phyloP scores from a whole-genome alignment of 805 yeast genomes.

The Starmerella potacharoeniae region DNA sequence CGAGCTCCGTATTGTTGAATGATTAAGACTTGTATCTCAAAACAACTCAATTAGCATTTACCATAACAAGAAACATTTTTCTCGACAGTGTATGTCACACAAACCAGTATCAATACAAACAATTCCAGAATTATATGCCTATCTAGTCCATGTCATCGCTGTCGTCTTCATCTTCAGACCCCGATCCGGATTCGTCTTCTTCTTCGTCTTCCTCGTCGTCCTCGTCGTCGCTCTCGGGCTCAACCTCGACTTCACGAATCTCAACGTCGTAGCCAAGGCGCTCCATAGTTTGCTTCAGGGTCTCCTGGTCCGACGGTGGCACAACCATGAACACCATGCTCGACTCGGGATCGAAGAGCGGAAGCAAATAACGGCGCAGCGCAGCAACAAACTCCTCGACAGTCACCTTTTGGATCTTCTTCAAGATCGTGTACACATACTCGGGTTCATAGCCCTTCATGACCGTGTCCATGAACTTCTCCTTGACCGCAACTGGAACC shows the following conservation, averaged over 20 bases:
- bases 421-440: constrained; percentile 45
- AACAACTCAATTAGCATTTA: no score
- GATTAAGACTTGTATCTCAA: not conserved
- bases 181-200: not conserved
- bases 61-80: no score
- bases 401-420: constrained; percentile 39
- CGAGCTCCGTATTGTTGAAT: constrained; percentile 17
- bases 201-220: constrained; percentile 2
- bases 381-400: constrained; percentile 37
- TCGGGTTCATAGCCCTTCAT: constrained; percentile 61
- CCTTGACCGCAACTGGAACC: constrained; percentile 49
- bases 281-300: constrained; percentile 38
- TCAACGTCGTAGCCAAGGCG: constrained; percentile 48
- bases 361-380: constrained; percentile 49
- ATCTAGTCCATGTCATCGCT: not conserved
- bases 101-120: not conserved
- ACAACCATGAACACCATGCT: constrained; percentile 61
- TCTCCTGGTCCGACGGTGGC: constrained; percentile 51
- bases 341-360: constrained; percentile 46
- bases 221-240: constrained; percentile 4
- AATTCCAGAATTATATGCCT: no score
- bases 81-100: no score
- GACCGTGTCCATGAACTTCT: constrained; percentile 54
- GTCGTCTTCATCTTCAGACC: not conserved
- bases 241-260: constrained; percentile 42